Base-by-base conservation (phyloP, 148 eudicot species). In the Cornus controversa region DNA sequence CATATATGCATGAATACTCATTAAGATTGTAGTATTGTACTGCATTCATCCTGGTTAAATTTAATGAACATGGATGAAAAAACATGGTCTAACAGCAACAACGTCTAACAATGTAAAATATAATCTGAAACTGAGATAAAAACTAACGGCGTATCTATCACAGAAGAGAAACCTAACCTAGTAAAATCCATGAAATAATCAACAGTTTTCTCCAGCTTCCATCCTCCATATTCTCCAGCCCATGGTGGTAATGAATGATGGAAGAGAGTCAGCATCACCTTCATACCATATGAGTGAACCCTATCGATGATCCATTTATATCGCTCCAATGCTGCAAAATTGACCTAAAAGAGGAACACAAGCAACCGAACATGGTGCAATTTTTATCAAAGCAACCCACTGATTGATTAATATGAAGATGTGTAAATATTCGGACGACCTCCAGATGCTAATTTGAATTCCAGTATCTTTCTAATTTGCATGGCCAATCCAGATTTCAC, bases 141-240 rank as follows among this genome's bases (percentile, higher is more conserved):
- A 54, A 20, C 64, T 53, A 72, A 2, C 1, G 34, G 23, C 24
- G 0, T 24, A 27, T 25, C 29, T 14, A 68, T 16, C 25, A 71
- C 34, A 27, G 10, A 28, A 36, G 28, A 14, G 58, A 83, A 25
- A 29, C 54, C 80, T 60, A 72, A 95, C 99, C 96, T 93, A 18
- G 99, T 96, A 80, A 96, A 96, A 62, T 88, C 89, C 91, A 96
- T 79, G 82, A 93, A 96, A 82, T 96, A 96, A 74, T 90, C 94
- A 71, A 91, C 97, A 11, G 99, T 96, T 79, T 93, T 96, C 86
- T 96, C 98, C 76, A 91, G 76, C 74, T 84, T 96, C 99, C 99
- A 96, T 70, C 99, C 99, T 75, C 99, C 99, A 81, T 93, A 96
- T 73, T 93, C 98, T 75, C 93, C 98, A 69, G 99, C 99, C 99